Conservation (phyloP, 78 protist genomes). For the Speleostelium caveatum region DNA sequence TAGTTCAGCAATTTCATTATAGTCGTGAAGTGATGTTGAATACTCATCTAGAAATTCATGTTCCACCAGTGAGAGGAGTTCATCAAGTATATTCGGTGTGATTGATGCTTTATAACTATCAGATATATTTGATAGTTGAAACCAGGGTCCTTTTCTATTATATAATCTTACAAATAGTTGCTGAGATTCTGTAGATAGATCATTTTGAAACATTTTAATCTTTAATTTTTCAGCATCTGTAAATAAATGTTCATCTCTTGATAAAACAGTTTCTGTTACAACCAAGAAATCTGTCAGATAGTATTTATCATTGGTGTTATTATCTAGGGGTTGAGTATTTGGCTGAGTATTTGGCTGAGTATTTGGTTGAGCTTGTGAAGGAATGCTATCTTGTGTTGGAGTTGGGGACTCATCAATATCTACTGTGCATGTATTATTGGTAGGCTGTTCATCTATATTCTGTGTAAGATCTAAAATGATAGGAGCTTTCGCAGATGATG, state of each 20-base stretch:
- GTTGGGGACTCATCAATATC: background rate
- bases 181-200: background rate
- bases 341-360: background rate
- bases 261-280: constrained; percentile 39
- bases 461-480: background rate
- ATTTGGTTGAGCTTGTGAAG: background rate
- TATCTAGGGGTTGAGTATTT: background rate
- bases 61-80: background rate
- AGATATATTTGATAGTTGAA: background rate
- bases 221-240: background rate
- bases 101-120: constrained; percentile 1
- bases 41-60: background rate
- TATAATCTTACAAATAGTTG: constrained; percentile 56
- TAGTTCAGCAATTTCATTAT: constrained; percentile 12
- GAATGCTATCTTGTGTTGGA: background rate
- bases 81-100: background rate
- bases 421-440: background rate
- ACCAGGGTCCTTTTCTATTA: constrained; percentile 70
- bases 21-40: constrained; percentile 1
- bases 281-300: constrained; percentile 40
- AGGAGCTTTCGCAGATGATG: background rate
- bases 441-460: background rate
- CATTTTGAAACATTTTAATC: background rate
- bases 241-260: constrained; percentile 46
- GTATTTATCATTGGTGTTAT: constrained; percentile 6